Percentiles rank a stretch among this genome's conserved stretches.
Conservation (phyloP, 306 rosid genomes). For the Medicago truncatula region DNA sequence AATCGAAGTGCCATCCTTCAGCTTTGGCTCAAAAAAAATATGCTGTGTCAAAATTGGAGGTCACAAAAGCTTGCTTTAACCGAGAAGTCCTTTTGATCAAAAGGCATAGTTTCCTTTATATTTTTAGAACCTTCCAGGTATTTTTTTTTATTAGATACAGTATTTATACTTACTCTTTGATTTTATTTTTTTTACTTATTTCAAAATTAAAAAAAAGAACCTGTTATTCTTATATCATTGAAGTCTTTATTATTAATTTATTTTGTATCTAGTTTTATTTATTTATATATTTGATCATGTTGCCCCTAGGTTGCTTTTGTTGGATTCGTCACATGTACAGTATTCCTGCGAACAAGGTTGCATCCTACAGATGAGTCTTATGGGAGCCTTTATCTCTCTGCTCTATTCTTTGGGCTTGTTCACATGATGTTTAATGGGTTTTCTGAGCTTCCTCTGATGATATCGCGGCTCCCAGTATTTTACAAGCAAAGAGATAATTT, state of each 20-base stretch:
- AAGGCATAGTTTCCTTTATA: slow-evolving; percentile 82
- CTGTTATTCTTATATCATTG: background rate
- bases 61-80: slow-evolving; percentile 68
- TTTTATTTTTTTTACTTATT: slow-evolving; percentile 4
- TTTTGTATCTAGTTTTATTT: slow-evolving; percentile 5
- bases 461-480: slow-evolving; percentile 81
- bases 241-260: background rate
- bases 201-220: slow-evolving; percentile 2
- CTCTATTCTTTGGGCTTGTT: slow-evolving; percentile 81
- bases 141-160: slow-evolving; percentile 12
- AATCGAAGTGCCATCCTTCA: slow-evolving; percentile 57
- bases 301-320: slow-evolving; percentile 76
- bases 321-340: slow-evolving; percentile 79
- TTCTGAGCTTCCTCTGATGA: slow-evolving; percentile 82
- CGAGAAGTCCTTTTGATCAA: slow-evolving; percentile 68
- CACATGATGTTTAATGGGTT: slow-evolving; percentile 95
- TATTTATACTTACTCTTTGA: slow-evolving; percentile 20
- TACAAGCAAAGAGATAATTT: slow-evolving; percentile 88
- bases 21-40: slow-evolving; percentile 67
- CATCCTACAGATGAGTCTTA: slow-evolving; percentile 68
- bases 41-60: slow-evolving; percentile 65
- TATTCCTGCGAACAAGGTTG: slow-evolving; percentile 65
- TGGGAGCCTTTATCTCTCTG: slow-evolving; percentile 78
- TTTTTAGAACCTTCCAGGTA: slow-evolving; percentile 87
- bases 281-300: slow-evolving; percentile 10